Conservation (phyloP, 2,329 filamentous ascomycete genomes). For the Fusarium palustre region DNA sequence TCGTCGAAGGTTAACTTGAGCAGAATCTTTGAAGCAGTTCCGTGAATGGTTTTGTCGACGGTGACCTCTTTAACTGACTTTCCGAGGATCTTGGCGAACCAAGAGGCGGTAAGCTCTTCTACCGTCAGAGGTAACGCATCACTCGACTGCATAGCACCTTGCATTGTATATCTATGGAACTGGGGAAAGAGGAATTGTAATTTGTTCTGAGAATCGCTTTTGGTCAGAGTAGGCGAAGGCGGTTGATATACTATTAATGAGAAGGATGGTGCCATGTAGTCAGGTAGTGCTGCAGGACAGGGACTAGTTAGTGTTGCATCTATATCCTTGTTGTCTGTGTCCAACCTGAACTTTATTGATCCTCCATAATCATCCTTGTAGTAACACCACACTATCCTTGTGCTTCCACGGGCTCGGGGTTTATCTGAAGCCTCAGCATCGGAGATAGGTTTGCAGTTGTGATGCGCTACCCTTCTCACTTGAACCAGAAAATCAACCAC, state of each 20-base stretch:
- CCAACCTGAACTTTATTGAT: background rate
- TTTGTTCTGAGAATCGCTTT: background rate
- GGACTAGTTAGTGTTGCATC: background rate
- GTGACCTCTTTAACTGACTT: background rate
- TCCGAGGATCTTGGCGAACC: slow-evolving; percentile 15
- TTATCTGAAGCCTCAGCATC: background rate
- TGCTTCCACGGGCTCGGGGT: background rate
- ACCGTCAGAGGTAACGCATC: slow-evolving; percentile 2
- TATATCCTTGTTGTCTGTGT: background rate
- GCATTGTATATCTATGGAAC: background rate
- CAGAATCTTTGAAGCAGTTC: slow-evolving; percentile 21
- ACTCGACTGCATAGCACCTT: background rate
- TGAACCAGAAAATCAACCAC: background rate
- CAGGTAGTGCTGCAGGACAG: background rate
- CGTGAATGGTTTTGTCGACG: slow-evolving; percentile 3
- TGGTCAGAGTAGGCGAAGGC: background rate
- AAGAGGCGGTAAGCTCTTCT: background rate
- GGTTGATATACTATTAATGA: background rate
- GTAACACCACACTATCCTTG: background rate
- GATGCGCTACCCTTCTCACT: background rate
- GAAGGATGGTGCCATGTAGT: background rate
- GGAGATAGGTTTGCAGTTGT: background rate
- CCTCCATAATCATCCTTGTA: background rate
- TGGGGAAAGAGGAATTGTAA: background rate
- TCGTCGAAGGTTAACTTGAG: background rate